A percentile compares a stretch with the other conserved stretches of the same genome.
These are phyloP conservation scores for Aspergillus sp. DNA, from an alignment of 2,329 filamentous ascomycete species.

Conservation along the genomic window DNA sequence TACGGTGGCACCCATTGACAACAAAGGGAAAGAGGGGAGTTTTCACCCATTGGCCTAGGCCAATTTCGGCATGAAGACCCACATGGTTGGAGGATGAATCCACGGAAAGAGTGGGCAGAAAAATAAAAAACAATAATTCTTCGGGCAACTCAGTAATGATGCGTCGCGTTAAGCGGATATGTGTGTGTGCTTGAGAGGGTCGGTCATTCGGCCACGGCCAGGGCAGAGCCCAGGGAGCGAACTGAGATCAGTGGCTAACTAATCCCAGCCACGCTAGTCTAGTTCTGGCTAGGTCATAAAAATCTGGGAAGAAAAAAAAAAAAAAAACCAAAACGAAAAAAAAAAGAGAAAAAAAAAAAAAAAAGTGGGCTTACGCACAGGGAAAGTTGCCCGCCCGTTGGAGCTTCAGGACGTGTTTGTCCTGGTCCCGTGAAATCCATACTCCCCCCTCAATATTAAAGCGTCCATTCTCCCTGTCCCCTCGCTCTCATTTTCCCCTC, in stretches of 20 bases:
- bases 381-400: constrained; percentile 31
- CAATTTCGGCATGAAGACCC: constrained; percentile 9
- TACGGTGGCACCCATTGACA: constrained; percentile 7
- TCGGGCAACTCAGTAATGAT: constrained; percentile 5
- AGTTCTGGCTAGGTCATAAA: constrained; percentile 6
- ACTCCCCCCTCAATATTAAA: constrained; percentile 35
- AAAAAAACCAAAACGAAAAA: constrained; percentile 10
- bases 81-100: constrained; percentile 15
- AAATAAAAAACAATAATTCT: constrained; percentile 10
- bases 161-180: constrained; percentile 22
- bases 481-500: constrained; percentile 18
- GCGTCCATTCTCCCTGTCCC: constrained; percentile 32
- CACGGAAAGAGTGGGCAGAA: constrained; percentile 15
- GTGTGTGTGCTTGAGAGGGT: constrained; percentile 16
- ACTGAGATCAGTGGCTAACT: constrained; percentile 23
- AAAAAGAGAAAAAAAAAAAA: constrained; percentile 18
- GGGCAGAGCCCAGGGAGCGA: constrained; percentile 17
- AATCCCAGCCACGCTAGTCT: constrained; percentile 19
- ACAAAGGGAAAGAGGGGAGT: constrained; percentile 21
- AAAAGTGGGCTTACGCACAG: constrained; percentile 27
- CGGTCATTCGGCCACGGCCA: not conserved
- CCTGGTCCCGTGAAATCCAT: constrained; percentile 30
- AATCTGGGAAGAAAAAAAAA: constrained; percentile 11
- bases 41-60: constrained; percentile 17
- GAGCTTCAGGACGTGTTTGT: constrained; percentile 29